These are phyloP conservation scores for Podila clonocystis DNA, from an alignment of 192 early-diverging fungal species.

Conservation along the genomic window DNA sequence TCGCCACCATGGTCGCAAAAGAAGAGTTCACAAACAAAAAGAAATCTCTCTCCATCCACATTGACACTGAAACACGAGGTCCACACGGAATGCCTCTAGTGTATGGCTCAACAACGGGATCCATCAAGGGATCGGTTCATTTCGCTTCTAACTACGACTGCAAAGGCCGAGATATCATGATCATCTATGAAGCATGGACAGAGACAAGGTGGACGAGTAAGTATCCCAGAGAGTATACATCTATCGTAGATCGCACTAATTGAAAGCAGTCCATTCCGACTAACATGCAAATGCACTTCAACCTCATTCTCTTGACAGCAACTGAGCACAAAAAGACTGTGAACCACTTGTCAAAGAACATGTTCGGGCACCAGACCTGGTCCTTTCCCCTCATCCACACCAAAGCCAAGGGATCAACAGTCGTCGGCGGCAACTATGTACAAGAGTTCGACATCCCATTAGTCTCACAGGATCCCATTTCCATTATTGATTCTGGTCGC, in stretches of 20 bases:
- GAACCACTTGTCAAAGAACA: slow-evolving; percentile 14
- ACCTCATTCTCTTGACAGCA: background rate
- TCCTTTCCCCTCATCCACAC: slow-evolving; percentile 35
- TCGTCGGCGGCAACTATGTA: slow-evolving; percentile 24
- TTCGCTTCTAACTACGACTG: slow-evolving; percentile 46
- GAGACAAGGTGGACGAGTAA: slow-evolving; percentile 28
- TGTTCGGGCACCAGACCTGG: slow-evolving; percentile 27
- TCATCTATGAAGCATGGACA: slow-evolving; percentile 45
- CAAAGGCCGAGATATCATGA: slow-evolving; percentile 44
- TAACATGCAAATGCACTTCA: background rate
- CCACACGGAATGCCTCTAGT: slow-evolving; percentile 47
- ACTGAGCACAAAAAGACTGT: slow-evolving; percentile 12
- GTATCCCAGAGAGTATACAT: background rate
- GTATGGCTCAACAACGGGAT: slow-evolving; percentile 29
- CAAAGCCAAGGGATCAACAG: slow-evolving; percentile 19
- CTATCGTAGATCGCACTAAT: background rate
- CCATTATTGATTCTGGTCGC: background rate
- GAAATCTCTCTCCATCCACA: slow-evolving; percentile 41
- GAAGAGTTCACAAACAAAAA: slow-evolving; percentile 10
- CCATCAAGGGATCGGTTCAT: slow-evolving; percentile 28
- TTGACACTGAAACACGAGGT: slow-evolving; percentile 17
- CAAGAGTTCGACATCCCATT: slow-evolving; percentile 27
- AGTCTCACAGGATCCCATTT: background rate
- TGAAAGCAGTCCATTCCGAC: background rate
- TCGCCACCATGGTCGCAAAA: slow-evolving; percentile 12